Evolutionary conservation across 306 rosid species (phyloP), one percentile per base, ranked within the genome.

Genomic region (Parietaria judaica): DNA sequence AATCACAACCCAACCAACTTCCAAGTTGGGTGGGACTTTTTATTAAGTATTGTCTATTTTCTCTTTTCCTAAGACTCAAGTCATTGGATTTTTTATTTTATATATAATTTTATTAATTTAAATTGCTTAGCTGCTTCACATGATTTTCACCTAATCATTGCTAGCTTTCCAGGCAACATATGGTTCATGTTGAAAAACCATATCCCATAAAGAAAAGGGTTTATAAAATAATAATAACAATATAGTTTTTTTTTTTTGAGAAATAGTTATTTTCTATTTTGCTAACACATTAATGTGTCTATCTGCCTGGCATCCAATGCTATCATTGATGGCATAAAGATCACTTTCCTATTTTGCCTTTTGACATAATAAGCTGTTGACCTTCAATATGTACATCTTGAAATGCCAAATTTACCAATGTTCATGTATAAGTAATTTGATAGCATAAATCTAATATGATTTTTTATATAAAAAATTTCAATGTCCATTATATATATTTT

Each of bases 81-180:
- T 67, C 63, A 54, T 67, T 66, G 14, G 35, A 31, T 23, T 23
- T 13, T 11, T 17, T 11, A 4, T 31, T 15, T 60, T 60, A 15
- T 37, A 9, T 35, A 31, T 56, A 10, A 13, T 41, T 58, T 58
- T n/a, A 36, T 58, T 56, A 0, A 7, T 46, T 46, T 46, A 7
- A 8, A 46, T 60, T 38, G 63, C 66, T 57, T 58, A 51, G 70
- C 79, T 58, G 71, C 76, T 71, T 70, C 80, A 75, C 75, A 71
- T 71, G 70, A 71, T 58, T 49, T 66, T 56, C 64, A 52, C 68
- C 70, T 57, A 71, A 70, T 64, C 69, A 71, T 58, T 67, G 67
- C 23, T 54, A 64, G 56, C 73, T 67, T 71, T 66, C 67, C 64
- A 54, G 74, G 67, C 74, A 66, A 67, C 51, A 67, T 63, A 58